Percentiles rank a stretch among this genome's conserved stretches.
Conservation (phyloP, 768 basidiomycete species). For the Pulveroboletus sp. region DNA sequence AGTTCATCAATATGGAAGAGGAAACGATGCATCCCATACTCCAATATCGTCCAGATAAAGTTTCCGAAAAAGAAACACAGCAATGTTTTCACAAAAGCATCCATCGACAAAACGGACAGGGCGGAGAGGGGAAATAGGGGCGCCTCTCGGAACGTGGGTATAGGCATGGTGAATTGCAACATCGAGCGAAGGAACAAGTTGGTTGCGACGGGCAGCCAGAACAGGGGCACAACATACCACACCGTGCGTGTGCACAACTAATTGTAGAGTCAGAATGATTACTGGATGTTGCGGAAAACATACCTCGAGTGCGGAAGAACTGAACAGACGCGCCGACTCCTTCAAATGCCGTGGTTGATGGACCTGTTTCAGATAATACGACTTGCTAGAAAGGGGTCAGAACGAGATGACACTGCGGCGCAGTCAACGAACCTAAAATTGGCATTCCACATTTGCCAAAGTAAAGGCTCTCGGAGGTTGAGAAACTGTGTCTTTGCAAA, state of each 20-base stretch:
- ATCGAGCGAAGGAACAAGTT: constrained; percentile 83
- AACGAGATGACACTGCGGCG: not conserved
- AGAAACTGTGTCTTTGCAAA: constrained; percentile 89
- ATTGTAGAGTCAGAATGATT: not conserved
- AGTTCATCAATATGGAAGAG: constrained; percentile 91
- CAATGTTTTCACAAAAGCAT: constrained; percentile 52
- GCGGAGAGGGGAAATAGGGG: constrained; percentile 54
- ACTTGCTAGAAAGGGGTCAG: constrained; percentile 56
- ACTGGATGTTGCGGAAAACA: constrained; percentile 7
- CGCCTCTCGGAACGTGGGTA: constrained; percentile 59
- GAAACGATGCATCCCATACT: constrained; percentile 93
- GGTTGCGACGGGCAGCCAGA: constrained; percentile 87
- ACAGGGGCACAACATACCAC: constrained; percentile 90
- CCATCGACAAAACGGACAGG: constrained; percentile 45
- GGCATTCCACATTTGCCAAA: constrained; percentile 83
- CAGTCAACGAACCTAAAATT: constrained; percentile 67
- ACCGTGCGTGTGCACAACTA: constrained; percentile 80
- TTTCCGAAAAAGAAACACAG: constrained; percentile 82
- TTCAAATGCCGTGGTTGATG: constrained; percentile 91
- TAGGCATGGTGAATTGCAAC: constrained; percentile 72
- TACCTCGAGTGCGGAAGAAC: constrained; percentile 78
- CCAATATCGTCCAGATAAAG: constrained; percentile 90
- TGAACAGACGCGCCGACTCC: constrained; percentile 85
- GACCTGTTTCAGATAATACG: constrained; percentile 93
- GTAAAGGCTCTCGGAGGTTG: constrained; percentile 81